Percentiles rank a stretch among this genome's conserved stretches.
Conservation (phyloP, 2,329 filamentous ascomycete genomes). For the Scytalidium lignicola region DNA sequence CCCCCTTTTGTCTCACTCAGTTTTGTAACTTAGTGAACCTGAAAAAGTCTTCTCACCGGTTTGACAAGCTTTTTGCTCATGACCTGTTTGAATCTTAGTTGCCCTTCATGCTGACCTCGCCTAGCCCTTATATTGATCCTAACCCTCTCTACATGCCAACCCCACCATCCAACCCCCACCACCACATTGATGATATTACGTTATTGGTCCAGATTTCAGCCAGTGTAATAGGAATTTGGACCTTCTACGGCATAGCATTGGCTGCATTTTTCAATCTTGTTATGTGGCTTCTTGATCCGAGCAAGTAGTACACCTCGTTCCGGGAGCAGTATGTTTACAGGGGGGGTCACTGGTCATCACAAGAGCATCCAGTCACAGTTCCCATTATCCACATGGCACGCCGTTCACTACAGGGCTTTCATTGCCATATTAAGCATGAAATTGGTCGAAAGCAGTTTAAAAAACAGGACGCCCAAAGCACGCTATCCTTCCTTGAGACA, state of each 20-base stretch:
- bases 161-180: not conserved
- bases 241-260: not conserved
- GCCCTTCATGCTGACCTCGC: not conserved
- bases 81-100: not conserved
- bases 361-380: not conserved
- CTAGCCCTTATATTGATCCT: not conserved
- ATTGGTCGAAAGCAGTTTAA: not conserved
- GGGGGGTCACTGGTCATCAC: not conserved
- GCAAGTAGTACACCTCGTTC: not conserved
- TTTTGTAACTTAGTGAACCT: slow-evolving; percentile 1
- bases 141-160: not conserved
- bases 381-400: not conserved
- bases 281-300: not conserved
- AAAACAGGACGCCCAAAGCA: not conserved
- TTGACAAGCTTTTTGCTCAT: not conserved
- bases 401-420: not conserved
- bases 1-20: slow-evolving; percentile 6
- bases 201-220: not conserved
- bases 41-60: not conserved
- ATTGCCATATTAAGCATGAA: not conserved
- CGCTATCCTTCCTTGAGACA: not conserved
- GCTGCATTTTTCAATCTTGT: not conserved
- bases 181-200: not conserved
- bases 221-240: not conserved
- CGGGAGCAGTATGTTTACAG: not conserved